Evolutionary conservation across 257 asterid genomes (phyloP), one percentile per base, ranked within the genome.

Genomic region (Ophiorrhiza pumila): DNA sequence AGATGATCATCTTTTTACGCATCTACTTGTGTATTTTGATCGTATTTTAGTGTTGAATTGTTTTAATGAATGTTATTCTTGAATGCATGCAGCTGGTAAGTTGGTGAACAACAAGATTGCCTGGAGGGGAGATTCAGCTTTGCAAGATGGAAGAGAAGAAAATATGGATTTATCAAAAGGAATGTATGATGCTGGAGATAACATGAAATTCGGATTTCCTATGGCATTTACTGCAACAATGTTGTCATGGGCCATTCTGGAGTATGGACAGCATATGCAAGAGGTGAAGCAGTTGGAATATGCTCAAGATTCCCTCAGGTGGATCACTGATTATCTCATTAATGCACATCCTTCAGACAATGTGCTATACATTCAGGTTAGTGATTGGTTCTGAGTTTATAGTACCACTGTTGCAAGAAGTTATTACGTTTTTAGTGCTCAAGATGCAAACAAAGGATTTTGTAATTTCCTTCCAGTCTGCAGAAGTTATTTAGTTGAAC

Each of bases 141-240:
- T 89, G 52, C 82, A 61, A 52, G 96, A 89, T 71, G 96, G 91
- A 55, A 78, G 41, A 3, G 85, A 79, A 65, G 89, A 52, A 37
- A 81, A 79, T 34, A 72, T 89, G 82, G 92, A 87, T 77, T 65
- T 87, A 42, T 80, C 83, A 57, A 87, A 79, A 81, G 91, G 92
- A 17, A 42, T 89, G 81, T 87, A 83, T 73, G 96, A 89, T 76
- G 92, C 91, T 53, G 92, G 96, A 17, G 96, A 89, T 42, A 78
- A 56, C 56, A 59, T 87, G 34, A 89, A 89, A 72, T 89, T 87
- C 57, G 90, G 96, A 43, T 82, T 89, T 75, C 89, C 96, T 0
- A 83, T 89, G 90, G 92, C 96, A 14, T 89, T 87, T 71, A 89
- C 90, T 17, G 92, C 96, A 29, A 89, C 92, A 11, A 70, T 89